Base-by-base conservation (phyloP, 257 asterid species). In the Ajuga chamaepitys region DNA sequence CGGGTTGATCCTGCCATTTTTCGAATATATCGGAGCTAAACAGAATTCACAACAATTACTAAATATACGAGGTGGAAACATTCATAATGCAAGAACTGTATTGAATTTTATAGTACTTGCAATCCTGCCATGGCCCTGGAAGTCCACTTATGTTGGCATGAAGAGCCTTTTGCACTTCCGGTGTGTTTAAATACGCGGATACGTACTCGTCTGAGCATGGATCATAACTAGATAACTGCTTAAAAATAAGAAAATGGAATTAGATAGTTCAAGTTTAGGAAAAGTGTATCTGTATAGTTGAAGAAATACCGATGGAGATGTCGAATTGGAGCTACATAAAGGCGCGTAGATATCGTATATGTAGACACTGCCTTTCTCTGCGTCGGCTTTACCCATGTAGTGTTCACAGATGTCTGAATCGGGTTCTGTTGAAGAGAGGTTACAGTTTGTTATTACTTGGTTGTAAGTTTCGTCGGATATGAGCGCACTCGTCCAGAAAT, bases 391-490 rank as follows among this genome's bases (percentile, higher is more conserved):
- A 75, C 0, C 41, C 0, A 0, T 0, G 58, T 91, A 86, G 17
- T 17, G 32, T 8, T 56, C n/a, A n/a, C 14, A 14, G 94, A 6
- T 1, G 1, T 7, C 1, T 56, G 0, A 0, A 21, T 62, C 7
- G n/a, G n/a, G n/a, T n/a, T 1, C 16, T 0, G 79, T 64, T 3
- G 86, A 75, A n/a, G 37, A 30, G 53, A 81, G 81, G 40, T 85
- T 81, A 64, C 95, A 86, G 47, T 79, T 71, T 0, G 53, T 2
- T 4, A 76, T 3, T 35, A 88, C 74, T 7, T 72, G 82, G 0
- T 67, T 4, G 42, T 84, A 81, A 7, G 76, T 60, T 74, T 89
- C 87, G 40, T 89, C 95, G 3, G 95, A 84, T 34, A 81, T 80
- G 5, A 88, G 68, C 7, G 91, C 88, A 20, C 73, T 76, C 0